phyloP scores from a whole-genome alignment of 306 rosid species.

The Malus asiatica region DNA sequence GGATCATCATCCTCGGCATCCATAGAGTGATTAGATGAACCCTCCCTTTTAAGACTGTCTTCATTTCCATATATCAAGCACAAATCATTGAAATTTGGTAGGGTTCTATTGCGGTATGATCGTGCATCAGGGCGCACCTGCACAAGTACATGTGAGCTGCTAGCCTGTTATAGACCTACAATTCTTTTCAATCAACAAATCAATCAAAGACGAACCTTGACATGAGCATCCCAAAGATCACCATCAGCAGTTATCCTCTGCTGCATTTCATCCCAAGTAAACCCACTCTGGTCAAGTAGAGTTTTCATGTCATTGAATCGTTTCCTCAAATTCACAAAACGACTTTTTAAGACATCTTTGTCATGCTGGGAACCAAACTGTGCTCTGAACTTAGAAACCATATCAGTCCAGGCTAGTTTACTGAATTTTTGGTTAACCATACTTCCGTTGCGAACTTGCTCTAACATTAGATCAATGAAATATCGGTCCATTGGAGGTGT shows the following conservation, averaged over 20 bases:
- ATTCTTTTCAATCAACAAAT: neutral
- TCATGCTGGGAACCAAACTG: slow-evolving; percentile 38
- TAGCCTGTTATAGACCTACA: neutral
- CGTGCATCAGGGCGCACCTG: slow-evolving; percentile 36
- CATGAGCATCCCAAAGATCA: slow-evolving; percentile 42
- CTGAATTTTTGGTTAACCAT: slow-evolving; percentile 31
- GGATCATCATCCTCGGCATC: slow-evolving; percentile 17
- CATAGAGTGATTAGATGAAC: slow-evolving; percentile 18
- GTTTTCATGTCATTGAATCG: slow-evolving; percentile 42
- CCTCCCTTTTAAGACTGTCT: neutral
- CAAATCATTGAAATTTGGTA: slow-evolving; percentile 50
- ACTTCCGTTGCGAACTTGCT: slow-evolving; percentile 40
- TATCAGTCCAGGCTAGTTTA: slow-evolving; percentile 42
- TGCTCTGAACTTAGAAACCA: slow-evolving; percentile 44
- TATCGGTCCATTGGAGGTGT: slow-evolving; percentile 42
- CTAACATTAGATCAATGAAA: slow-evolving; percentile 51
- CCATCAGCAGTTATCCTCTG: slow-evolving; percentile 45
- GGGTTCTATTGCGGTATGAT: slow-evolving; percentile 37
- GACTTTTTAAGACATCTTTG: slow-evolving; percentile 37
- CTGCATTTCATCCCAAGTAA: slow-evolving; percentile 51
- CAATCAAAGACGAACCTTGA: slow-evolving; percentile 31
- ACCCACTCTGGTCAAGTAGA: slow-evolving; percentile 38
- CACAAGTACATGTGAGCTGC: slow-evolving; percentile 26
- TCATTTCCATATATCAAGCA: slow-evolving; percentile 42
- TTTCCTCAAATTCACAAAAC: slow-evolving; percentile 34